phyloP scores from a whole-genome alignment of 148 eudicot species.

The Salicornia ramosissima region DNA sequence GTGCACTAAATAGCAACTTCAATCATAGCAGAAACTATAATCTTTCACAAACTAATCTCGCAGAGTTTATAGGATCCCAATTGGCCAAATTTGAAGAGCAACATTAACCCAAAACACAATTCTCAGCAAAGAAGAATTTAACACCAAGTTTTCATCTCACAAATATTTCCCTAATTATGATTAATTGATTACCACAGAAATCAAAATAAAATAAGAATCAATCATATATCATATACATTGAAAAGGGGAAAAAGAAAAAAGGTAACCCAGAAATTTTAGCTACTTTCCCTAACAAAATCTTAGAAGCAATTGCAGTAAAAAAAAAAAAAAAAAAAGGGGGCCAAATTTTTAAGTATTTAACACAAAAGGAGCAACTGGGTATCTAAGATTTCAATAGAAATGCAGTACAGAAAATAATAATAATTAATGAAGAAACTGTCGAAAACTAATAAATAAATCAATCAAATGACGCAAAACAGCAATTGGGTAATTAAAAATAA shows the following conservation, averaged over 20 bases:
- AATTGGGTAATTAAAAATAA: background rate
- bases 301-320: background rate
- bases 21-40: background rate
- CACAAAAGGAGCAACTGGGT: background rate
- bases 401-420: background rate
- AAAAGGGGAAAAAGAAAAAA: background rate
- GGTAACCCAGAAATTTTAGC: background rate
- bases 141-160: background rate
- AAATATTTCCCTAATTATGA: background rate
- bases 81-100: background rate
- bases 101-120: background rate
- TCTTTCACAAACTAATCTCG: conserved; percentile 3
- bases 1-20: background rate
- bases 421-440: too few relatives aligned
- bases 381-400: background rate
- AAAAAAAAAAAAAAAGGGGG: background rate
- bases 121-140: background rate
- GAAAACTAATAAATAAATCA: background rate
- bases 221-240: background rate
- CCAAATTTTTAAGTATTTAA: background rate
- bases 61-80: background rate
- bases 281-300: background rate
- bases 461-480: background rate
- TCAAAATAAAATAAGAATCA: background rate
- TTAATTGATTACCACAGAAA: background rate